These are phyloP conservation scores for Termitomyces sp. DNA, from an alignment of 768 basidiomycete species.

Conservation along the genomic window DNA sequence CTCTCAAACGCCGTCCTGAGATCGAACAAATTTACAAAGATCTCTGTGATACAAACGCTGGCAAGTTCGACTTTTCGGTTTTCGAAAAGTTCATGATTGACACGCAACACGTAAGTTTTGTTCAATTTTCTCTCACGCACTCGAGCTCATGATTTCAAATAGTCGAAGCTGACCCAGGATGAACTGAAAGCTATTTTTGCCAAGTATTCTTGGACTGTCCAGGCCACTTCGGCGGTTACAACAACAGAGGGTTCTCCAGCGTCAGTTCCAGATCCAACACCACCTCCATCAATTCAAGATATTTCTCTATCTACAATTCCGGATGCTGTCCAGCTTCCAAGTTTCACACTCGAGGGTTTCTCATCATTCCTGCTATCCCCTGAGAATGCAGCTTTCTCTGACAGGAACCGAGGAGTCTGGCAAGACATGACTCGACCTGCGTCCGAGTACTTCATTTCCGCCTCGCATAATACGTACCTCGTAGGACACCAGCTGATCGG, in stretches of 20 bases:
- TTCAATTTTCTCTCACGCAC: background rate
- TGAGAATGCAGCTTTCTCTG: slow-evolving; percentile 60
- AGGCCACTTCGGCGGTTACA: slow-evolving; percentile 2
- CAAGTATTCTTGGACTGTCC: slow-evolving; percentile 7
- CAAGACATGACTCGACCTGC: slow-evolving; percentile 91
- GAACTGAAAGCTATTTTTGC: slow-evolving; percentile 7
- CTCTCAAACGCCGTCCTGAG: slow-evolving; percentile 82
- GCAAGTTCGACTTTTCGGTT: slow-evolving; percentile 33
- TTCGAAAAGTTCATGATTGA: slow-evolving; percentile 43
- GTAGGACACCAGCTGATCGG: slow-evolving; percentile 85
- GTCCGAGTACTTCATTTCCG: slow-evolving; percentile 82
- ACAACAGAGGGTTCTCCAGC: slow-evolving; percentile 12
- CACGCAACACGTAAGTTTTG: slow-evolving; percentile 30
- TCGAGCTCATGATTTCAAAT: background rate
- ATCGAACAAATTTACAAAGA: slow-evolving; percentile 57
- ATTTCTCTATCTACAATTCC: background rate
- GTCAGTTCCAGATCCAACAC: slow-evolving; percentile 1
- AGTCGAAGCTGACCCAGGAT: slow-evolving; percentile 3
- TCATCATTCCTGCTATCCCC: slow-evolving; percentile 74
- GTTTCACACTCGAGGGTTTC: slow-evolving; percentile 59
- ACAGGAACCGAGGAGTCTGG: slow-evolving; percentile 34
- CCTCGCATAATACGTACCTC: slow-evolving; percentile 91
- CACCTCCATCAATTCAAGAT: background rate
- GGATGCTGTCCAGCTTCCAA: background rate
- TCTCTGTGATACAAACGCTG: slow-evolving; percentile 23